Percentiles rank a stretch among this genome's conserved stretches.
phyloP scores from a whole-genome alignment of 495 filamentous ascomycete genomes.

The Aspergillus sclerotiicarbonarius region DNA sequence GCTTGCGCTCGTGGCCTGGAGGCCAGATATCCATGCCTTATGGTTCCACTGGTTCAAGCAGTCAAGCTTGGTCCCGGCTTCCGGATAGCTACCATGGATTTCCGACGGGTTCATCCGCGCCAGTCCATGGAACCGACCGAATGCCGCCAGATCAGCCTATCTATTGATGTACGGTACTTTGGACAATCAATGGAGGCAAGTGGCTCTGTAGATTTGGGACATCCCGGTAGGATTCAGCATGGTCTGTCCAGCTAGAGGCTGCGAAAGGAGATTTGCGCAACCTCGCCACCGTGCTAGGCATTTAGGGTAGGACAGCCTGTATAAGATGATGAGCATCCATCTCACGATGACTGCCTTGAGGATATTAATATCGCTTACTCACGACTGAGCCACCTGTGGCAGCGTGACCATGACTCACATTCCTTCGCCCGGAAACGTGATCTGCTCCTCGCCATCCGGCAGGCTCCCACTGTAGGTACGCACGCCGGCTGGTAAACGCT shows the following conservation, averaged over 20 bases:
- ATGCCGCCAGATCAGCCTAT: background rate
- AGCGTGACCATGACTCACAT: slow-evolving; percentile 5
- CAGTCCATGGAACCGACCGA: slow-evolving; percentile 12
- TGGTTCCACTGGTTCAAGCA: slow-evolving; percentile 9
- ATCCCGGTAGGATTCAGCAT: no score
- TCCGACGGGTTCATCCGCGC: slow-evolving; percentile 8
- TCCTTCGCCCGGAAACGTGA: background rate
- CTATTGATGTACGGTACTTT: background rate
- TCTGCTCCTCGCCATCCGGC: background rate
- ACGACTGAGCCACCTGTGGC: slow-evolving; percentile 6
- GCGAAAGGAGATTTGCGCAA: background rate
- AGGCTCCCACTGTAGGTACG: slow-evolving; percentile 1
- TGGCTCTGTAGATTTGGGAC: no score
- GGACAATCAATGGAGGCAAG: background rate
- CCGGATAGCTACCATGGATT: slow-evolving; percentile 8
- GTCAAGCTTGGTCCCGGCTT: slow-evolving; percentile 1
- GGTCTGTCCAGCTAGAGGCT: background rate
- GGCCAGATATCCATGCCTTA: slow-evolving; percentile 9
- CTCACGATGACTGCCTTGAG: background rate
- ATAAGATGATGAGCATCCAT: background rate
- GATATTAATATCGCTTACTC: slow-evolving; percentile 3
- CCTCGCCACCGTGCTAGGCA: background rate
- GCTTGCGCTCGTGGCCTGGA: slow-evolving; percentile 8
- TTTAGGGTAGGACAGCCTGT: background rate
- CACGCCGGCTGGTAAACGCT: background rate